Evolutionary conservation across 2,329 filamentous ascomycete species (phyloP).

Genomic region (Coniochaeta sp.): DNA sequence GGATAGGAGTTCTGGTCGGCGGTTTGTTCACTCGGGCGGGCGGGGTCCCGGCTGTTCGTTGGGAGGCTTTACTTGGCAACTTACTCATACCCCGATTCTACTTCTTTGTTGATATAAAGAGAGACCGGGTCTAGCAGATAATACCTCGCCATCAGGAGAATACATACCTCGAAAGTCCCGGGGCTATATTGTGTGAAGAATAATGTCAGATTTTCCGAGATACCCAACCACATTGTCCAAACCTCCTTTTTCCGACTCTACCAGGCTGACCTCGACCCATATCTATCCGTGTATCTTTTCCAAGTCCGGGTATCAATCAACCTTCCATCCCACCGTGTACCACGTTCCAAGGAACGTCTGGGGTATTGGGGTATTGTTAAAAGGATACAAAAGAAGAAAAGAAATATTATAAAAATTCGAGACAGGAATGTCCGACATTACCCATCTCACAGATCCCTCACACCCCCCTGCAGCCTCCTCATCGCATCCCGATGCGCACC

Average conservation of each 20-base stretch:
- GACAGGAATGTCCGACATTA: background rate
- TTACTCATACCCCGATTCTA: background rate
- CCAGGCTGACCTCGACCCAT: background rate
- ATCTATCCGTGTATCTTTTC: background rate
- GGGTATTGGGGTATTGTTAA: background rate
- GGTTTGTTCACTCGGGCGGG: background rate
- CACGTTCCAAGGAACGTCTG: background rate
- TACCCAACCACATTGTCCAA: background rate
- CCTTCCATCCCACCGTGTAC: background rate
- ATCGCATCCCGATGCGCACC: constrained; percentile 74
- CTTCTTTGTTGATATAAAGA: background rate
- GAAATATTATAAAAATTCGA: background rate
- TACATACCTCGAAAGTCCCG: background rate
- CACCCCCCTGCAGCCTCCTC: constrained; percentile 63
- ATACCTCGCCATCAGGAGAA: background rate
- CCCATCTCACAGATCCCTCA: constrained; percentile 22
- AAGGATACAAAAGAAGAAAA: background rate
- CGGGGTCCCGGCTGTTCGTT: background rate
- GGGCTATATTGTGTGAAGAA: background rate
- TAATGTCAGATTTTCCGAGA: background rate
- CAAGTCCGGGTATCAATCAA: background rate
- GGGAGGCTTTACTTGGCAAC: background rate
- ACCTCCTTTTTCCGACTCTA: background rate
- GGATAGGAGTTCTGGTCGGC: background rate
- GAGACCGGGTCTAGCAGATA: background rate